Base-by-base conservation (phyloP, 306 rosid species). In the Trifolium dubium region DNA sequence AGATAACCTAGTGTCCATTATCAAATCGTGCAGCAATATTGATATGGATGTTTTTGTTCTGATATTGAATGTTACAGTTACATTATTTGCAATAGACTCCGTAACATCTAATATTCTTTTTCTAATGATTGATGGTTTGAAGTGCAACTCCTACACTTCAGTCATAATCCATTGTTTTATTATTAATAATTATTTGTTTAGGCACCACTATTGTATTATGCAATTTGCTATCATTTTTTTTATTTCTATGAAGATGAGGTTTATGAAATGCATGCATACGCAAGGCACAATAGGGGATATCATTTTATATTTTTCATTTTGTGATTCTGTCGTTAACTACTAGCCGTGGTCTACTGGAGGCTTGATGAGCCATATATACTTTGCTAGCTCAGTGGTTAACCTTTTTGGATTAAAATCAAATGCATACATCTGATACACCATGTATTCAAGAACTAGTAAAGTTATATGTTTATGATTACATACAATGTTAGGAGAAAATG, bases 31-130 rank as follows among this genome's bases (percentile, higher is more conserved):
- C 75, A 50, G 68, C 75, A 50, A 65, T 72, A 60, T 75, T 59
- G 77, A 80, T 29, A 68, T 77, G 29, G 82, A 82, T 49, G 83
- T 64, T 79, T 78, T 79, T 72, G 80, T 80, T 51, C 58, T 58
- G 34, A 67, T 46, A 18, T 62, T 69, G 63, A 79, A 32, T 69
- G 66, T 40, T 72, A 69, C 30, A 15, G 73, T 67, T 80, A 60
- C 62, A 56, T 69, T 62, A 39, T 69, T 67, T 34, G 59, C 79
- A 68, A 65, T 73, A 43, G 59, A 67, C 79, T 59, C 49, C 31
- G 6, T 71, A 54, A 64, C 53, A 37, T 71, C 41, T 63, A 72
- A 61, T 67, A 74, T 72, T 72, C 67, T 73, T 64, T 72, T 78
- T 79, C 41, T 41, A 77, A 40, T 75, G 69, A 72, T 73, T 77